A percentile compares a stretch with the other conserved stretches of the same genome.
Conservation (phyloP, 129 eudicot species). For the Centella asiatica region DNA sequence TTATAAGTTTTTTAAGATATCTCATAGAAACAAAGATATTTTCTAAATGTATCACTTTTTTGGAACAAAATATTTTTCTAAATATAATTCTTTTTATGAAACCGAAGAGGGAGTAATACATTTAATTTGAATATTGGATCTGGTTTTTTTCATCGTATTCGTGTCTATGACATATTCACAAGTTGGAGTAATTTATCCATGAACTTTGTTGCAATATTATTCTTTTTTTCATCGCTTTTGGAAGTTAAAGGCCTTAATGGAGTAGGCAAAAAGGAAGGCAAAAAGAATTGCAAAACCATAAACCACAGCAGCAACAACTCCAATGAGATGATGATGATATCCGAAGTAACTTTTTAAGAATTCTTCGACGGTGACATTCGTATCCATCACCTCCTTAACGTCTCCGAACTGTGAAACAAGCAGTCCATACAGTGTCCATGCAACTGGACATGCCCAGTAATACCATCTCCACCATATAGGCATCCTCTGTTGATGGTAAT, state of each 20-base stretch:
- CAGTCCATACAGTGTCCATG: slow-evolving; percentile 14
- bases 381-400: slow-evolving; percentile 1
- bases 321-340: slow-evolving; percentile 1
- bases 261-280: neutral
- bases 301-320: slow-evolving; percentile 4
- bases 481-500: neutral
- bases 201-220: too few species aligned
- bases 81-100: too few species aligned
- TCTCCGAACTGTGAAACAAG: slow-evolving; percentile 10
- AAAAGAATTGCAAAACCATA: slow-evolving; percentile 4
- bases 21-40: too few species aligned
- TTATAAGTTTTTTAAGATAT: too few species aligned
- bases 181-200: neutral
- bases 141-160: too few species aligned
- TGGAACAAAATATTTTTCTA: too few species aligned
- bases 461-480: slow-evolving; percentile 16
- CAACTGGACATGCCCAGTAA: slow-evolving; percentile 3
- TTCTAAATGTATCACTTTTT: too few species aligned
- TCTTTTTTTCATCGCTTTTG: neutral
- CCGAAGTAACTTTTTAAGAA: neutral
- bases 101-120: too few species aligned
- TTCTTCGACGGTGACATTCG: neutral
- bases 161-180: neutral
- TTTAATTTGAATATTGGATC: too few species aligned
- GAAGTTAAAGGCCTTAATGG: neutral